Percentiles rank a stretch among this genome's conserved stretches.
Evolutionary conservation across 176 grass and related monocot species (phyloP).

Genomic region (Phragmites australis): DNA sequence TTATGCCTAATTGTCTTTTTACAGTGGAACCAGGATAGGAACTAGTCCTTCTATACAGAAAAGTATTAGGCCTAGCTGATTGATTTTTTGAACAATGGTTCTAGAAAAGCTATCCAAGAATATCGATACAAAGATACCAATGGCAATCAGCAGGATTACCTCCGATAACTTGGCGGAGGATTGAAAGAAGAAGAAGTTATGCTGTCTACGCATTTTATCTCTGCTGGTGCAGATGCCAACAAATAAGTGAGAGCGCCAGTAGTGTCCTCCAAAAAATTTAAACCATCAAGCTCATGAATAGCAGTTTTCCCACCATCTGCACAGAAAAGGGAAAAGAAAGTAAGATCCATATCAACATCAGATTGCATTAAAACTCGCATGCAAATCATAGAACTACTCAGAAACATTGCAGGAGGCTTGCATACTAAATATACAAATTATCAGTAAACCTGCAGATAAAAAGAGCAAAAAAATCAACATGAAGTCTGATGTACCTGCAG

Average conservation of each 20-base stretch:
- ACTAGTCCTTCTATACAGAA: neutral
- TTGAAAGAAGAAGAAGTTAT: slow-evolving; percentile 95
- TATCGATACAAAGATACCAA: neutral
- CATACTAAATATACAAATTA: neutral
- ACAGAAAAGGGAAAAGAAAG: slow-evolving; percentile 23
- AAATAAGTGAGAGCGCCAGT: slow-evolving; percentile 60
- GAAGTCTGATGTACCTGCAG: slow-evolving; percentile 49
- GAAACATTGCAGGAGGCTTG: neutral
- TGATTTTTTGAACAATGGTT: slow-evolving; percentile 10
- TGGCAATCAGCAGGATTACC: slow-evolving; percentile 46
- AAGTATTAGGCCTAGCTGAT: neutral
- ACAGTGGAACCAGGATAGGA: neutral
- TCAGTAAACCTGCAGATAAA: slow-evolving; percentile 24
- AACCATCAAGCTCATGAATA: slow-evolving; percentile 81
- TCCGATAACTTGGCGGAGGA: slow-evolving; percentile 92
- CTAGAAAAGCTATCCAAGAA: neutral
- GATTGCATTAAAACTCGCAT: neutral
- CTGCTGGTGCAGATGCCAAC: slow-evolving; percentile 52
- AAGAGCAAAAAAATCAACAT: neutral
- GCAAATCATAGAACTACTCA: slow-evolving; percentile 22
- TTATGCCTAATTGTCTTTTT: neutral
- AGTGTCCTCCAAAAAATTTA: slow-evolving; percentile 83
- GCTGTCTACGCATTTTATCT: slow-evolving; percentile 82
- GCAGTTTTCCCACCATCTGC: slow-evolving; percentile 70
- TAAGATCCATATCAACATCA: neutral